Evolutionary conservation across 345 rosid genomes (phyloP).

Genomic region (Populus deltoides): DNA sequence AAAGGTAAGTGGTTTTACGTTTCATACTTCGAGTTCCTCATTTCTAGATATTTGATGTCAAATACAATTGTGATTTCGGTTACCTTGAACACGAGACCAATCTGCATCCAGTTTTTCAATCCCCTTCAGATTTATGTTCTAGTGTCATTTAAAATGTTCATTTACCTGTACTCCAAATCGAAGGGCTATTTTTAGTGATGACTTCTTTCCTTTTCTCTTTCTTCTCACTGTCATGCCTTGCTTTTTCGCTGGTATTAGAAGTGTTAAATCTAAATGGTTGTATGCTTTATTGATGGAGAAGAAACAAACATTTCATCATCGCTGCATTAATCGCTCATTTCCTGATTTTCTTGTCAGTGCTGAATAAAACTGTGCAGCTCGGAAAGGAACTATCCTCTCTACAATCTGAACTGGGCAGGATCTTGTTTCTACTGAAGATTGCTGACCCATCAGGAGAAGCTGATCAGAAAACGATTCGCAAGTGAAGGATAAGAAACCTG

Average conservation of each 20-base stretch:
- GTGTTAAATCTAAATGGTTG: neutral
- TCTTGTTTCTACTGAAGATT: constrained; percentile 69
- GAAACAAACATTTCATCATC: neutral
- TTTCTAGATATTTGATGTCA: constrained; percentile 2
- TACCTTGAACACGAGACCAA: neutral
- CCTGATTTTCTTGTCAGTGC: constrained; percentile 46
- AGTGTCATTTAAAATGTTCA: neutral
- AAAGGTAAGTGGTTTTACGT: constrained; percentile 44
- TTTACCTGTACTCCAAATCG: neutral
- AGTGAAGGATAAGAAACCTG: constrained; percentile 35
- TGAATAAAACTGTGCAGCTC: constrained; percentile 53
- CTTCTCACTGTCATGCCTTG: neutral
- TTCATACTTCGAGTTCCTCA: neutral
- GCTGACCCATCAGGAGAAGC: constrained; percentile 92
- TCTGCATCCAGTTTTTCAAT: neutral
- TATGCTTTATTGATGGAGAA: neutral
- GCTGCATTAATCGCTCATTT: constrained; percentile 4
- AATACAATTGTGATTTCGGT: neutral
- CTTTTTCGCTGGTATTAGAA: neutral
- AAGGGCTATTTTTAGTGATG: neutral
- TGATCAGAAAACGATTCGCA: constrained; percentile 57
- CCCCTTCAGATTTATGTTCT: neutral
- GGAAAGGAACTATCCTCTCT: constrained; percentile 67
- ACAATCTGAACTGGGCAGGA: constrained; percentile 70
- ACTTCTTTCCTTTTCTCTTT: neutral